Evolutionary conservation across 139 green algal species (phyloP), one percentile per base, ranked within the genome.

Genomic region (Tetradesmus lagerheimii): DNA sequence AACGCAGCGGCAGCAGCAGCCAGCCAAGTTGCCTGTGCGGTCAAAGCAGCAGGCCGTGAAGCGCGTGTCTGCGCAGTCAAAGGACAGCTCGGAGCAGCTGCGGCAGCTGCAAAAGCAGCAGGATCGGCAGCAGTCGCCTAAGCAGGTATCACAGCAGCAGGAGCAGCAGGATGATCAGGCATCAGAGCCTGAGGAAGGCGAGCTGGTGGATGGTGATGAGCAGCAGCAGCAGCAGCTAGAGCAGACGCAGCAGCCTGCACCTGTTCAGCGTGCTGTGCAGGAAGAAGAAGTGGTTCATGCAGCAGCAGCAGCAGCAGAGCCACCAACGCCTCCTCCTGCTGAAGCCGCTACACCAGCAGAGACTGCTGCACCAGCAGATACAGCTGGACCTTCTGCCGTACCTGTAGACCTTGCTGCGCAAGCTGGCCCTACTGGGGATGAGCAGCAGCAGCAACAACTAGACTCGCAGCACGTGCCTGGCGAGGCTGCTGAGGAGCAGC

Each of bases 141-240:
- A 53, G 35, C 76, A 82, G 76, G 16, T 15, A 35, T 11, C 23
- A 12, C 71, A 79, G 29, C 31, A n/a, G 74, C 74, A 80, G 37
- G 37, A 47, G 38, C 76, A 82, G 76, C 34, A 82, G 35, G 16
- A 39, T 29, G 79, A 34, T 66, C 41, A n/a, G 57, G 57, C 57
- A 11, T 71, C 57, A 31, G 57, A 71, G 57, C 57, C 23, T 27
- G 57, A 71, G 57, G 57, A 71, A 71, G 20, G 57, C 23, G 57
- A 71, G 25, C 23, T n/a, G 57, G 1, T 71, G 57, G 76, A 53
- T 50, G 35, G 76, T 8, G 25, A 29, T 16, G 16, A 82, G 14
- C 75, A 81, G 34, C 75, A 25, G 75, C 75, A 81, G 31, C 75
- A 81, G 75, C 75, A 81, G 76, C 76, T 57, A 15, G 31, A 80